Conservation (phyloP, 2,329 filamentous ascomycete species). For the Capronia coronata region DNA sequence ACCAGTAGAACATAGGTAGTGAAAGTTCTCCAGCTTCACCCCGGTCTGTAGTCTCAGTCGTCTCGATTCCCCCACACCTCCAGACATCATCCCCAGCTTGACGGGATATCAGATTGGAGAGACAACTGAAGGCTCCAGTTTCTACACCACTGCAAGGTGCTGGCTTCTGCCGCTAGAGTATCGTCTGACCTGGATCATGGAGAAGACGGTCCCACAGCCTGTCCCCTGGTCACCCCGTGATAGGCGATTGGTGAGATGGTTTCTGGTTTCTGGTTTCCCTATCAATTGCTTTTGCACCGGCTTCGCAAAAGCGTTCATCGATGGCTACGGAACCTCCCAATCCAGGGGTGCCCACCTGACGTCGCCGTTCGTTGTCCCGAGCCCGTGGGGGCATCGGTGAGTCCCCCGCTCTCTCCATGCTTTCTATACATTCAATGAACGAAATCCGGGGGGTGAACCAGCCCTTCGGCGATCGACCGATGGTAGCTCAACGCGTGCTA, state of each 20-base stretch:
- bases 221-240: too few species aligned
- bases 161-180: too few species aligned
- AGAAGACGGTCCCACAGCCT: too few species aligned
- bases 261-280: too few species aligned
- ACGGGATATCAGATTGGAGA: background rate
- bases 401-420: background rate
- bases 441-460: background rate
- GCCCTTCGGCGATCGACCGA: background rate
- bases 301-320: too few species aligned
- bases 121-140: background rate
- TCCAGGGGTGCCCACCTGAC: too few species aligned
- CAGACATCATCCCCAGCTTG: background rate
- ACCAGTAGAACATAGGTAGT: too few species aligned
- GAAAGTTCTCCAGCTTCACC: constrained; percentile 1
- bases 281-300: too few species aligned
- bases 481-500: background rate
- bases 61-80: background rate
- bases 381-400: background rate
- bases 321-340: too few species aligned
- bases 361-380: background rate
- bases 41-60: background rate
- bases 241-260: too few species aligned
- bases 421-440: background rate
- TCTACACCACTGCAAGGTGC: too few species aligned
- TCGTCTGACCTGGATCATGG: too few species aligned